Base-by-base conservation (phyloP, 2,329 filamentous ascomycete genomes). In the Pseudogymnoascus verrucosus region DNA sequence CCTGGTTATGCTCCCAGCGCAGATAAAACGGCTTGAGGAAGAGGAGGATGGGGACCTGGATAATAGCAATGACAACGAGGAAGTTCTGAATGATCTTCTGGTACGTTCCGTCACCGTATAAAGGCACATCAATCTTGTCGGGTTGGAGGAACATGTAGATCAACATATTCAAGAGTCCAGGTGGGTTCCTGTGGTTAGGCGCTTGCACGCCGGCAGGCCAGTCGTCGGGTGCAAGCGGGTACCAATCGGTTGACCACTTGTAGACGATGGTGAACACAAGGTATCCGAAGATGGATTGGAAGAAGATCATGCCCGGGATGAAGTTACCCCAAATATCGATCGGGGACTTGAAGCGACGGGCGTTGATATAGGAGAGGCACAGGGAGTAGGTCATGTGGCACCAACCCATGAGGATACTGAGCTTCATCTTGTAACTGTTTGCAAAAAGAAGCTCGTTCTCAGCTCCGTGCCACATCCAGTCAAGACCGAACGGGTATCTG, bases 341-440 rank as follows among this genome's bases (percentile, higher is more conserved):
- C 57, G 90, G 90, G 67, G 88, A 90, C 81, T 93, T 93, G 83
- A 98, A 99, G 77, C 97, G 91, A 64, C 88, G 88, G 60, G 92
- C 93, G 74, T 99, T 99, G 82, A 96, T 85, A 73, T 90, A 95
- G 23, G 95, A 89, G 73, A 96, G 88, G 80, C 90, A 93, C 54
- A 99, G 85, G 16, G 95, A 98, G 79, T 96, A 99, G 2, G 95
- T 99, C 95, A 99, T 99, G 79, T 97, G 93, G 65, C 86, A 86
- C 95, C 96, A 99, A 76, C 96, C 95, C 68, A 99, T 84, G 69
- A 99, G 85, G 74, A 99, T 97, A 80, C 91, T 96, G 78, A 99
- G 90, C 83, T 99, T 99, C 95, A 99, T 99, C 87, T 99, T 99
- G 84, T 95, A 96, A 77, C 90, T 96, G 88, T 99, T 99, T 75